phyloP scores from a whole-genome alignment of 805 yeast genomes.

The Wickerhamomyces subpelliculosus region DNA sequence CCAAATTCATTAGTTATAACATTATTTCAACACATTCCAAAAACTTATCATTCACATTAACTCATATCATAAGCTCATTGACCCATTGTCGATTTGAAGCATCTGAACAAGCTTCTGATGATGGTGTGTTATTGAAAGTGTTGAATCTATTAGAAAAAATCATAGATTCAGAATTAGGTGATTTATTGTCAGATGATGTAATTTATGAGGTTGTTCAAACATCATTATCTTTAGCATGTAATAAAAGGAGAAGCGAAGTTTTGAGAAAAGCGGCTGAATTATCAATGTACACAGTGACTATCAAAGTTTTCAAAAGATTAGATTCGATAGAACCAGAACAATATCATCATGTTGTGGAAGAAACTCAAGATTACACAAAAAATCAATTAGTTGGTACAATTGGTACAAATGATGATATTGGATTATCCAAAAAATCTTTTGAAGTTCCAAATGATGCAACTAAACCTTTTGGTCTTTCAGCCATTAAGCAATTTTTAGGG shows the following conservation, averaged over 20 bases:
- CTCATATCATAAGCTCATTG: constrained; percentile 58
- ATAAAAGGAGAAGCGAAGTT: constrained; percentile 85
- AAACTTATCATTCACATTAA: constrained; percentile 50
- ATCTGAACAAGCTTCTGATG: constrained; percentile 87
- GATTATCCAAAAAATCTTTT: constrained; percentile 13
- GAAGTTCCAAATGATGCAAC: constrained; percentile 21
- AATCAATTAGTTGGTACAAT: constrained; percentile 45
- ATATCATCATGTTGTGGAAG: constrained; percentile 34
- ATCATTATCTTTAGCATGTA: constrained; percentile 85
- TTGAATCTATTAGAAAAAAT: constrained; percentile 65
- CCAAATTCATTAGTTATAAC: constrained; percentile 64
- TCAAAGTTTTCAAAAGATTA: constrained; percentile 57
- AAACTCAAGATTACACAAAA: constrained; percentile 37
- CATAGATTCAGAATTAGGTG: constrained; percentile 57
- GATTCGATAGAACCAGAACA: constrained; percentile 44
- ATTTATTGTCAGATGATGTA: constrained; percentile 68
- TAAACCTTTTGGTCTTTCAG: constrained; percentile 59
- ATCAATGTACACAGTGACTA: constrained; percentile 64
- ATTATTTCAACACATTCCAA: constrained; percentile 51
- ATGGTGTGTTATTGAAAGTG: constrained; percentile 80
- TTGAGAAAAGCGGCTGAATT: constrained; percentile 84
- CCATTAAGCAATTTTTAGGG: constrained; percentile 70
- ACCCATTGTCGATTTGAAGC: constrained; percentile 96
- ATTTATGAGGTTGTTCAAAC: constrained; percentile 88
- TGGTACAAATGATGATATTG: constrained; percentile 45